phyloP scores from a whole-genome alignment of 2,329 filamentous ascomycete species.

The Talaromyces funiculosus region DNA sequence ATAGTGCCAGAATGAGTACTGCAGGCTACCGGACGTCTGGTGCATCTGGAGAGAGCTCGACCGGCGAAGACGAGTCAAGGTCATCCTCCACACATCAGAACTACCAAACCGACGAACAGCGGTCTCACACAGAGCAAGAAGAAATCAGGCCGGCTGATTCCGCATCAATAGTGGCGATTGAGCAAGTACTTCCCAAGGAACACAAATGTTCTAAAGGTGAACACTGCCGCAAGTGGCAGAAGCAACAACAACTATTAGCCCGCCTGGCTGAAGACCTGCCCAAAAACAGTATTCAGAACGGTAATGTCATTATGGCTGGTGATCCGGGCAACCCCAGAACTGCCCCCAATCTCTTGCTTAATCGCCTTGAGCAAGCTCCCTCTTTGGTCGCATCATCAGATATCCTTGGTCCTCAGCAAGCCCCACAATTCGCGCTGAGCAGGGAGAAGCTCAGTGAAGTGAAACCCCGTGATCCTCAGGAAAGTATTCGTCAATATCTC shows the following conservation, averaged over 20 bases:
- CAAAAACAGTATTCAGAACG: constrained; percentile 29
- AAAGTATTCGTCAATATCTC: constrained; percentile 88
- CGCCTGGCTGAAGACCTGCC: constrained; percentile 72
- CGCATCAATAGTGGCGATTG: constrained; percentile 85
- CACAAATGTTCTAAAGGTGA: constrained; percentile 84
- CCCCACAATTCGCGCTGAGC: constrained; percentile 61
- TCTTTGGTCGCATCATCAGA: constrained; percentile 85
- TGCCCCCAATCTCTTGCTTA: constrained; percentile 19
- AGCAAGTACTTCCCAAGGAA: constrained; percentile 77
- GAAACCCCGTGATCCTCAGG: constrained; percentile 72
- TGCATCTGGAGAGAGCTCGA: too few species aligned
- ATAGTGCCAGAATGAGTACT: too few species aligned
- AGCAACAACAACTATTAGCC: constrained; percentile 71
- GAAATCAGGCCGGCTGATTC: constrained; percentile 60
- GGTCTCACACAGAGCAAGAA: constrained; percentile 31
- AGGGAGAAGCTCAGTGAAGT: constrained; percentile 65
- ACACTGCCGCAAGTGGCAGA: constrained; percentile 74
- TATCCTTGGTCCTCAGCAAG: constrained; percentile 65
- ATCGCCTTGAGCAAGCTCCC: constrained; percentile 23
- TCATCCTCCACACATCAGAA: too few species aligned
- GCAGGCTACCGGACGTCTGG: too few species aligned
- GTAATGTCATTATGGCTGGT: background rate
- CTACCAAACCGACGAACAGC: too few species aligned
- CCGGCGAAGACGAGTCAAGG: too few species aligned
- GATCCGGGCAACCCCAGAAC: background rate